Evolutionary conservation across 768 basidiomycete genomes (phyloP).

Genomic region (Lentinula guzmanii): DNA sequence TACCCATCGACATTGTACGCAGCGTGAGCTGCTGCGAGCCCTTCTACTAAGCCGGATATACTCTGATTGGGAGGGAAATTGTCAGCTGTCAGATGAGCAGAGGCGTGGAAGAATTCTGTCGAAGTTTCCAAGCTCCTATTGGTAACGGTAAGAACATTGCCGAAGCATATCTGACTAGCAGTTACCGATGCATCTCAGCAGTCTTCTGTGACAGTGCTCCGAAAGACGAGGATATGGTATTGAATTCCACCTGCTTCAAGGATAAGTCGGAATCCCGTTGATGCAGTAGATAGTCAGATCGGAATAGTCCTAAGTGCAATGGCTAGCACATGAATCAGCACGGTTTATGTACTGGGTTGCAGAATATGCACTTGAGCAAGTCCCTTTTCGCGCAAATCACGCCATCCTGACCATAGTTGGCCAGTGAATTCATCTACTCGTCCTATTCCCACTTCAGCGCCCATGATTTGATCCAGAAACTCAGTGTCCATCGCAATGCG

Average conservation of each 20-base stretch:
- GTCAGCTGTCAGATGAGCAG: conserved; percentile 40
- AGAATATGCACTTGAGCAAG: conserved; percentile 32
- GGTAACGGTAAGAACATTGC: neutral
- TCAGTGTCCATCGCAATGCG: conserved; percentile 70
- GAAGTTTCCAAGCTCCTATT: conserved; percentile 59
- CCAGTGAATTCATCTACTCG: conserved; percentile 85
- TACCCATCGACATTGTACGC: conserved; percentile 60
- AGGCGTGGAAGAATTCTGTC: conserved; percentile 62
- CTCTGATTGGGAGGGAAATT: conserved; percentile 76
- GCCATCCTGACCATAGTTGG: conserved; percentile 84
- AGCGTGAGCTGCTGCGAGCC: conserved; percentile 74
- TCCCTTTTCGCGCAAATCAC: conserved; percentile 56
- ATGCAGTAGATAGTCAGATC: conserved; percentile 93
- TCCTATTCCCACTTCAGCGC: conserved; percentile 67
- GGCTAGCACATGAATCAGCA: conserved; percentile 36
- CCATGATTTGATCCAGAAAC: conserved; percentile 85
- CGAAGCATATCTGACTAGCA: neutral
- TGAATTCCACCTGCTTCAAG: conserved; percentile 97
- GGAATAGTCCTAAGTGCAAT: conserved; percentile 83
- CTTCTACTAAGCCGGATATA: conserved; percentile 60
- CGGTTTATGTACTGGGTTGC: neutral
- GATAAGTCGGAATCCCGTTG: conserved; percentile 30
- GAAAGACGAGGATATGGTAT: conserved; percentile 92
- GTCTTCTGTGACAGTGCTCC: conserved; percentile 67
- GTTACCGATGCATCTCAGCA: conserved; percentile 73